phyloP scores from a whole-genome alignment of 768 basidiomycete genomes.

The Holtermanniella nyarrowii region DNA sequence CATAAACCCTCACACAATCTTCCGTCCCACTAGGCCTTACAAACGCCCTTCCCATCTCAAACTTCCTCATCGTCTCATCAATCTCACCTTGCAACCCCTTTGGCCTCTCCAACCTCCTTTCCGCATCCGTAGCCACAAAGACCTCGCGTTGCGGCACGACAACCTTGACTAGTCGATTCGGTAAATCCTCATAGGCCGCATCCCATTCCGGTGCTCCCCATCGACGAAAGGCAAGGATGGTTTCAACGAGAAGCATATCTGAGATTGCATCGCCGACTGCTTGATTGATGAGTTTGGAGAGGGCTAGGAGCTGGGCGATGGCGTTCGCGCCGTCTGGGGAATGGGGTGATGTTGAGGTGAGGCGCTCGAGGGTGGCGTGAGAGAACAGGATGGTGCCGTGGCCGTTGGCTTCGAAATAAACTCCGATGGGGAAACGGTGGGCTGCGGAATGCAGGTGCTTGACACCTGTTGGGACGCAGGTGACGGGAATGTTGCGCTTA shows the following conservation, averaged over 20 bases:
- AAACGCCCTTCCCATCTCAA: slow-evolving; percentile 78
- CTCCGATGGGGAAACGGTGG: slow-evolving; percentile 84
- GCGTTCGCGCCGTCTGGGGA: slow-evolving; percentile 75
- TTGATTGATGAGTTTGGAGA: slow-evolving; percentile 85
- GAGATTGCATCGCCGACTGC: slow-evolving; percentile 95
- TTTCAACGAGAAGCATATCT: slow-evolving; percentile 90
- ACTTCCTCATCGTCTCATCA: slow-evolving; percentile 65
- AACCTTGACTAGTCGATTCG: slow-evolving; percentile 90
- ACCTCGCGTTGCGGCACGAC: slow-evolving; percentile 66
- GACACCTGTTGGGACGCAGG: slow-evolving; percentile 91
- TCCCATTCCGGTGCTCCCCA: slow-evolving; percentile 83
- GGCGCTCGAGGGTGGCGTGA: slow-evolving; percentile 53
- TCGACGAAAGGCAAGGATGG: slow-evolving; percentile 75
- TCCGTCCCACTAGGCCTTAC: slow-evolving; percentile 96
- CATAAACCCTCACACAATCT: slow-evolving; percentile 95
- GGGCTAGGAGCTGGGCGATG: slow-evolving; percentile 61
- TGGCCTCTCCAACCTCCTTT: slow-evolving; percentile 74
- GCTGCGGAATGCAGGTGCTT: slow-evolving; percentile 98
- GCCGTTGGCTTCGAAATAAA: slow-evolving; percentile 98
- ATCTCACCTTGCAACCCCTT: slow-evolving; percentile 68
- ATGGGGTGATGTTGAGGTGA: slow-evolving; percentile 58
- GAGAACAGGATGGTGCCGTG: slow-evolving; percentile 97
- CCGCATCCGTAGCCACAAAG: slow-evolving; percentile 89
- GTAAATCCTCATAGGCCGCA: slow-evolving; percentile 79
- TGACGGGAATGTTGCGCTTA: slow-evolving; percentile 74